Evolutionary conservation across 108 stramenopile genomes (phyloP).

Genomic region (Cafeteria roenbergensis): DNA sequence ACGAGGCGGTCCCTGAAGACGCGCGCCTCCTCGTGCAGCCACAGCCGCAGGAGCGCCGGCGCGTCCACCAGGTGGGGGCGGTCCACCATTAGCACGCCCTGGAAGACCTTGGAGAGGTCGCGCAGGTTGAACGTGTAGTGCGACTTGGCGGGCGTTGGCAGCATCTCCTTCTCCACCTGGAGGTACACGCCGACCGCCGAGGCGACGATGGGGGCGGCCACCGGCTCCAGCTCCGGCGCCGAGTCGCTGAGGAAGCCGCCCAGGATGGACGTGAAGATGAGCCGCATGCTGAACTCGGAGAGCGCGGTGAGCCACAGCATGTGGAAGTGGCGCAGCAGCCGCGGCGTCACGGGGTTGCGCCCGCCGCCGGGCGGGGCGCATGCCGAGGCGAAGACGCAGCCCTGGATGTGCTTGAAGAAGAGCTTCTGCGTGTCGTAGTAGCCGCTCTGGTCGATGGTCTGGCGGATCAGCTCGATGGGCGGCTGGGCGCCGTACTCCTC

Average conservation of each 20-base stretch:
- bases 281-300: constrained; percentile 19
- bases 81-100: constrained; percentile 49
- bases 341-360: constrained; percentile 36
- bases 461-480: constrained; percentile 49
- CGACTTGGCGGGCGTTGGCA: constrained; percentile 52
- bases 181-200: constrained; percentile 46
- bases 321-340: constrained; percentile 39
- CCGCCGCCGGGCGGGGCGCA: constrained; percentile 49
- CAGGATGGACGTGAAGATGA: constrained; percentile 34
- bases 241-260: constrained; percentile 25
- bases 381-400: constrained; percentile 32
- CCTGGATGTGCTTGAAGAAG: constrained; percentile 44
- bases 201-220: constrained; percentile 36
- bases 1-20: constrained; percentile 46
- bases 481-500: constrained; percentile 54
- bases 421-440: constrained; percentile 46
- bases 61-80: constrained; percentile 11
- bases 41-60: constrained; percentile 29
- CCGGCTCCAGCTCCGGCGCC: constrained; percentile 11
- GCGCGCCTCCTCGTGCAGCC: constrained; percentile 42
- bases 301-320: constrained; percentile 36
- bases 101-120: constrained; percentile 54
- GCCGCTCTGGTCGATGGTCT: constrained; percentile 41
- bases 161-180: constrained; percentile 35
- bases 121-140: constrained; percentile 62